Percentiles rank a stretch among this genome's conserved stretches.
phyloP scores from a whole-genome alignment of 2,329 filamentous ascomycete species.

The Cadophora gregata region DNA sequence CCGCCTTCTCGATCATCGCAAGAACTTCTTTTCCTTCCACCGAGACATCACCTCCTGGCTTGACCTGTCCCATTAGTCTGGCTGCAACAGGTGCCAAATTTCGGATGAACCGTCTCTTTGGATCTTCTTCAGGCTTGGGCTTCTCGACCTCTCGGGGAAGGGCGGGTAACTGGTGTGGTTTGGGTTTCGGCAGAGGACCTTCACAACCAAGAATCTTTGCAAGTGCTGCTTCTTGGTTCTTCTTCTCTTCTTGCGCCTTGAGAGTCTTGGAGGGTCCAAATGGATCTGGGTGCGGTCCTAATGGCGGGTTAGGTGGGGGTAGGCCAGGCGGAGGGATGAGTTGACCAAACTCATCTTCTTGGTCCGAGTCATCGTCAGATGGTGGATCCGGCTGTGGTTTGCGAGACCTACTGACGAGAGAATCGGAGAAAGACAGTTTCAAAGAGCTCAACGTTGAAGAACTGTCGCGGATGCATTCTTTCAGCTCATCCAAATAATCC shows the following conservation, averaged over 20 bases:
- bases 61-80: constrained; percentile 51
- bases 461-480: constrained; percentile 60
- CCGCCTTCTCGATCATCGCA: constrained; percentile 57
- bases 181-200: constrained; percentile 33
- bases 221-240: constrained; percentile 59
- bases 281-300: constrained; percentile 40
- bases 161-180: neutral
- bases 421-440: constrained; percentile 63
- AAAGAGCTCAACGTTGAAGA: constrained; percentile 60
- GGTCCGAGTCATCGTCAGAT: constrained; percentile 56
- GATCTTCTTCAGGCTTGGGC: constrained; percentile 39
- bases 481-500: constrained; percentile 61
- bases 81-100: constrained; percentile 47
- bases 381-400: constrained; percentile 50
- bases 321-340: constrained; percentile 38
- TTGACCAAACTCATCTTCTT: constrained; percentile 61
- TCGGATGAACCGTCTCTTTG: constrained; percentile 47
- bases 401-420: constrained; percentile 54
- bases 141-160: constrained; percentile 14
- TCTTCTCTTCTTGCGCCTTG: constrained; percentile 59
- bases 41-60: constrained; percentile 44
- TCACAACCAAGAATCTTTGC: constrained; percentile 60
- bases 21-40: constrained; percentile 54
- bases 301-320: constrained; percentile 40
- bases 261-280: constrained; percentile 53